Conservation (phyloP, 176 grass and related monocot species). For the Aegilops bicornis region DNA sequence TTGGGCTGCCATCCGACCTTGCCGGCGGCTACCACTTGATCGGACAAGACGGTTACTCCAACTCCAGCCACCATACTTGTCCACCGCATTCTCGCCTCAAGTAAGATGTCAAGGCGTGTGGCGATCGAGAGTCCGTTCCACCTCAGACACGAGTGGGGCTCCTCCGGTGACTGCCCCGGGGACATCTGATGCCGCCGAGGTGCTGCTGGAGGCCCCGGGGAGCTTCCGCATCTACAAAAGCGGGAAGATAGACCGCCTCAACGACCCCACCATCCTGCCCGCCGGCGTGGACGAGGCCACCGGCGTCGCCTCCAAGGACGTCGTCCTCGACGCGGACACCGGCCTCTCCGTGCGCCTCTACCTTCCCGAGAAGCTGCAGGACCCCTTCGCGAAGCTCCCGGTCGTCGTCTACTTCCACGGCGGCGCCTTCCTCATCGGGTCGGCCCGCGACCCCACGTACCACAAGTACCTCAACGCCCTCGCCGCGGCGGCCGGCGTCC, state of each 20-base stretch:
- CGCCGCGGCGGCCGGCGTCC: slow-evolving; percentile 22
- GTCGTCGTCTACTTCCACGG: slow-evolving; percentile 47
- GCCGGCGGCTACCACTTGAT: not conserved
- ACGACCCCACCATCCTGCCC: slow-evolving; percentile 28
- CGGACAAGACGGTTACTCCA: not conserved
- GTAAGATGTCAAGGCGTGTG: not conserved
- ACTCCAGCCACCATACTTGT: not conserved
- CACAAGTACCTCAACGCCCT: slow-evolving; percentile 39
- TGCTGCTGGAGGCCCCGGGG: slow-evolving; percentile 23
- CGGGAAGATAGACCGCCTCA: slow-evolving; percentile 60
- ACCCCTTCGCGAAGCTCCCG: slow-evolving; percentile 34
- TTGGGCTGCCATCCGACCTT: not conserved
- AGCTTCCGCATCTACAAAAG: slow-evolving; percentile 54
- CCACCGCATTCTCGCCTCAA: not conserved
- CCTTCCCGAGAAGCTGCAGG: slow-evolving; percentile 29
- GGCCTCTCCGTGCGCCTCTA: slow-evolving; percentile 56
- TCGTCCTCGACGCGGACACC: slow-evolving; percentile 45
- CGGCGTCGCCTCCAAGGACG: slow-evolving; percentile 66
- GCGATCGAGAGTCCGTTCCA: not conserved
- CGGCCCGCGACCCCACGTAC: slow-evolving; percentile 33
- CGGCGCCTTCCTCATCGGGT: slow-evolving; percentile 48
- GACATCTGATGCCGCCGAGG: slow-evolving; percentile 2
- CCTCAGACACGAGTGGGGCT: not conserved
- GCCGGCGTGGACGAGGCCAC: slow-evolving; percentile 51
- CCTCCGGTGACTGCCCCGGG: not conserved